A percentile compares a stretch with the other conserved stretches of the same genome.
These are phyloP conservation scores for Elongisporangium prolatum DNA, from an alignment of 352 stramenopile species.

Conservation along the genomic window DNA sequence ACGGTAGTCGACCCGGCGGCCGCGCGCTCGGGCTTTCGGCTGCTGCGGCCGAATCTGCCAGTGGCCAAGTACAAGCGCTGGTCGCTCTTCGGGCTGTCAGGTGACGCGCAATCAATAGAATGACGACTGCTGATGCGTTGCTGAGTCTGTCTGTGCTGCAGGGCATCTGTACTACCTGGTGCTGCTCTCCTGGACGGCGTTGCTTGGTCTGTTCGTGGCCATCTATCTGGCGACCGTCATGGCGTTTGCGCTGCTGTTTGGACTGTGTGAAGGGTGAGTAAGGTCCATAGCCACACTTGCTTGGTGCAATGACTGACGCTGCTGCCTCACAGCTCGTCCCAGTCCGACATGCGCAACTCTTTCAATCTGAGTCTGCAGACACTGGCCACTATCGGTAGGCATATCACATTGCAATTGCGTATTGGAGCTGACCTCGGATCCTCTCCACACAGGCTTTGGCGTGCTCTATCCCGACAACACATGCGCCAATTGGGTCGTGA, in stretches of 20 bases:
- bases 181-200: conserved; percentile 31
- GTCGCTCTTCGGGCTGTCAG: conserved; percentile 26
- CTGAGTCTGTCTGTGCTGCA: conserved; percentile 3
- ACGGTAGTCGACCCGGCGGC: conserved; percentile 35
- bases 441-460: conserved; percentile 45
- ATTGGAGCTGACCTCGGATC: neutral
- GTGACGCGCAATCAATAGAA: conserved; percentile 6
- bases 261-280: conserved; percentile 29
- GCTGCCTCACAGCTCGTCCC: conserved; percentile 4
- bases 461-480: conserved; percentile 34
- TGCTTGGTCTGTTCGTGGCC: conserved; percentile 42
- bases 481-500: conserved; percentile 49
- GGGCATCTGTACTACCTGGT: conserved; percentile 48
- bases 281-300: neutral
- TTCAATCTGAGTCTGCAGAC: conserved; percentile 65
- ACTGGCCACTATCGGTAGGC: conserved; percentile 45
- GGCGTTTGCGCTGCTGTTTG: conserved; percentile 45
- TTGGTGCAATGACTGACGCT: neutral
- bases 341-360: conserved; percentile 27
- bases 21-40: conserved; percentile 6
- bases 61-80: conserved; percentile 49
- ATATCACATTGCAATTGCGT: neutral
- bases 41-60: conserved; percentile 37
- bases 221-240: conserved; percentile 41
- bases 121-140: neutral